These are phyloP conservation scores for Euryodendron excelsum DNA, from an alignment of 148 eudicot genomes.

Conservation along the genomic window DNA sequence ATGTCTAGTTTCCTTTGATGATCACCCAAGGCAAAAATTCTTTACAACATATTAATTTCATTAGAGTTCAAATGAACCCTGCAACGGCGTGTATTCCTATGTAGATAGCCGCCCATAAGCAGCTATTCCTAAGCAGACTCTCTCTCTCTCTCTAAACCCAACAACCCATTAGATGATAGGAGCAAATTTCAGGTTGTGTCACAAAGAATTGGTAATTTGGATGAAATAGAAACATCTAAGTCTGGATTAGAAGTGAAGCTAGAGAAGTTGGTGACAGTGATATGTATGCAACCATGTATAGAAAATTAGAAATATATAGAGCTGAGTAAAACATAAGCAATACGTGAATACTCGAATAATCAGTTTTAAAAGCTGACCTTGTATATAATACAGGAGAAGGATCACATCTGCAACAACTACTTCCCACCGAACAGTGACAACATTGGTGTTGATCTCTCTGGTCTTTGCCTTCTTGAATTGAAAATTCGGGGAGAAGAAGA, in stretches of 20 bases:
- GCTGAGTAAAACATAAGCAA: slow-evolving; percentile 38
- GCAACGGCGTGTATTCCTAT: not conserved
- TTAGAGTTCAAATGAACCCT: no score
- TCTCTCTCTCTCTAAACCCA: slow-evolving; percentile 3
- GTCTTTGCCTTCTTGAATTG: not conserved
- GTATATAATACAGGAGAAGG: slow-evolving; percentile 22
- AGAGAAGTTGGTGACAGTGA: slow-evolving; percentile 45
- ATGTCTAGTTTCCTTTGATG: not conserved
- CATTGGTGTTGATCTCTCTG: not conserved
- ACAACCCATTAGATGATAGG: slow-evolving; percentile 3
- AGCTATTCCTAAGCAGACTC: not conserved
- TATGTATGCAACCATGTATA: slow-evolving; percentile 13
- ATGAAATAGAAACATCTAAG: slow-evolving; percentile 39
- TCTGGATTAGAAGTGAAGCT: slow-evolving; percentile 59
- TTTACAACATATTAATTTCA: no score
- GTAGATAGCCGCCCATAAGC: not conserved
- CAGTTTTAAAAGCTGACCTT: slow-evolving; percentile 8
- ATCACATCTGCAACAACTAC: slow-evolving; percentile 50
- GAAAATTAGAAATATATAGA: not conserved
- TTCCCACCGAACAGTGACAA: slow-evolving; percentile 41
- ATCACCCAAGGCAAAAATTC: not conserved
- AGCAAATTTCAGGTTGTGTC: slow-evolving; percentile 10
- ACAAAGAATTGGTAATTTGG: slow-evolving; percentile 25
- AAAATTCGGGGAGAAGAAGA: not conserved
- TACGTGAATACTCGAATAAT: not conserved